Base-by-base conservation (phyloP, 306 rosid genomes). In the Carpinus viminea region DNA sequence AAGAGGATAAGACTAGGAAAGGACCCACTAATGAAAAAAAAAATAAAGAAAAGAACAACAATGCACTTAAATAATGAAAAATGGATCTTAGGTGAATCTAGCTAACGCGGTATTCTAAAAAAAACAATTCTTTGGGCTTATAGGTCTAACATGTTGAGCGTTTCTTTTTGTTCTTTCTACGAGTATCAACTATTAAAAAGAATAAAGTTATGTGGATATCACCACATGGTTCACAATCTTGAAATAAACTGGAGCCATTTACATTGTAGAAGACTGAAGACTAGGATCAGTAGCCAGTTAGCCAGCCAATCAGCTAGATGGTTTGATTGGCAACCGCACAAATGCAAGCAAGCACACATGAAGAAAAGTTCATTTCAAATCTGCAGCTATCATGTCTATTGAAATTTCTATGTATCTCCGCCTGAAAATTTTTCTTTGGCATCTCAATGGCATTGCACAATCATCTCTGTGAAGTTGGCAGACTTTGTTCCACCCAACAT, bases 91-190 rank as follows among this genome's bases (percentile, higher is more conserved):
- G 68, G 52, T 60, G 59, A 78, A 78, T 57, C 76, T 61, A 60
- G 79, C 62, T 53, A 48, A 64, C 68, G 57, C 69, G 70, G 57
- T 48, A 51, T n/a, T 53, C 56, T 52, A 36, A 83, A 75, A 70
- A 31, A 78, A 51, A 68, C 50, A 50, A 53, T 18, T 28, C 21
- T 20, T 16, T 59, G 10, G 81, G 54, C 48, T 69, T 36, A 20
- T 36, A 76, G 75, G 68, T 62, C 51, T 38, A 68, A 60, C 76
- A 78, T 74, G 76, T 47, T 21, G 34, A 20, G 47, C 4, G 28
- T 68, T 69, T 24, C 68, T 76, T 83, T 70, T 71, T 83, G 81
- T 72, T 71, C 71, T 76, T 79, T 74, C 83, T 74, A 3, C 38
- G 11, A 20, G n/a, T 16, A 43, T 31, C n/a, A 18, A 64, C 1